Base-by-base conservation (phyloP, 208 protist species). In the Leishmania mexicana region DNA sequence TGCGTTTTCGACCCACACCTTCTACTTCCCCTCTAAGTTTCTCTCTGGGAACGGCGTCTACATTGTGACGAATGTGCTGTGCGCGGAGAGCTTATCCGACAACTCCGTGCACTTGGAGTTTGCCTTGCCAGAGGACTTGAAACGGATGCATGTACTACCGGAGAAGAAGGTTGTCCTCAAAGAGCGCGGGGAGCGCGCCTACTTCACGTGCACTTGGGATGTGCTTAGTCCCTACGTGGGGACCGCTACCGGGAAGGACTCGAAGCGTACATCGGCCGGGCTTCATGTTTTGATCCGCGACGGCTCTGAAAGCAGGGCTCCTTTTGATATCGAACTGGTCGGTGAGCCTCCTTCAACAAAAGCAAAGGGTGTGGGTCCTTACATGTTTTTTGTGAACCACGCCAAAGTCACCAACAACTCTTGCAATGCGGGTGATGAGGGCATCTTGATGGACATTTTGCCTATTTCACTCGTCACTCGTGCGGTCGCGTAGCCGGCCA, bases 1-100 rank as follows among this genome's bases (percentile, higher is more conserved):
- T 60, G 77, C 53, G 49, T 81, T 92, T 78, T 93, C 92, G 28
- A 91, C 89, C 28, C 80, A 81, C 19, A 73, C 84, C 19, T 83
- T 93, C 49, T 94, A 92, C 85, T 96, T 89, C 74, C 90, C 89
- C 4, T 78, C 82, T 6, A 84, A 53, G 45, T 89, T 96, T 73
- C 79, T 93, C 51, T 80, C 71, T 21, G 83, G 83, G n/a, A 83
- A 74, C 35, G 89, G 89, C 24, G 79, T 79, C n/a, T 96, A 89
- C 79, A 78, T 94, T 38, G 87, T 96, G 40, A 90, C 88, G 8
- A 96, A 96, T 71, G 87, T 94, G 42, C 42, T 96, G 58, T 91
- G 81, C 65, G 80, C 94, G 57, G 88, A 92, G 79, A 94, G 84
- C 75, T 76, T 35, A 28, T 86, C 86, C 7, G 86, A 86, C 75